These are phyloP conservation scores for Hypsizygus marmoreus DNA, from an alignment of 768 basidiomycete species.

Conservation along the genomic window DNA sequence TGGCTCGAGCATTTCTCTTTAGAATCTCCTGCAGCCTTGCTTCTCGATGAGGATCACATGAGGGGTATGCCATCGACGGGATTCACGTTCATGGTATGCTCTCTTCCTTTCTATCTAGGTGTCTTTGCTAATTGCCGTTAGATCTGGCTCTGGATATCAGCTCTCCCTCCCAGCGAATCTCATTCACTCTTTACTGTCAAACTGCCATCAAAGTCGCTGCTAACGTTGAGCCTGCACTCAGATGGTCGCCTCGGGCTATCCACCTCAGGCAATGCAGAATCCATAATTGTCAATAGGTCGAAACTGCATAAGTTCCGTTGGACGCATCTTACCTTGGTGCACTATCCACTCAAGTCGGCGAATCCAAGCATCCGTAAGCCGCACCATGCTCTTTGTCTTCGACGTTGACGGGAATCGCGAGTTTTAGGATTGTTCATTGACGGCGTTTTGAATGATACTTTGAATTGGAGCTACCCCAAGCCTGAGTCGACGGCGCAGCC, in stretches of 20 bases:
- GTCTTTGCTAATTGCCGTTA: too few species aligned
- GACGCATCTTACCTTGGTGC: constrained; percentile 71
- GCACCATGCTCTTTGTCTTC: constrained; percentile 1
- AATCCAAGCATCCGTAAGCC: constrained; percentile 63
- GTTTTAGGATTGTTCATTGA: constrained; percentile 71
- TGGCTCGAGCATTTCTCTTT: constrained; percentile 83
- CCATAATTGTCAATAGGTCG: constrained; percentile 45
- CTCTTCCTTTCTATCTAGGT: neutral
- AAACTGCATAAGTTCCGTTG: constrained; percentile 59
- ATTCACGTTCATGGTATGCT: constrained; percentile 70
- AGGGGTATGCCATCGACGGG: constrained; percentile 61
- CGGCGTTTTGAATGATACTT: constrained; percentile 62
- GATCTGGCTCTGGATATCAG: constrained; percentile 54
- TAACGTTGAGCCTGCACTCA: constrained; percentile 50
- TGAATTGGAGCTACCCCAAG: constrained; percentile 68
- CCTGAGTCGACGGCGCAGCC: constrained; percentile 36
- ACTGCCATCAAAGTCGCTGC: constrained; percentile 26
- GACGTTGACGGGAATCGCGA: neutral
- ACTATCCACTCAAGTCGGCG: constrained; percentile 57
- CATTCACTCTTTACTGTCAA: constrained; percentile 41
- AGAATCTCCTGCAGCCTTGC: constrained; percentile 54
- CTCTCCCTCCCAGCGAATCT: constrained; percentile 32
- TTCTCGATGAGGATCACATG: constrained; percentile 46
- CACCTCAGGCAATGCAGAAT: constrained; percentile 38
- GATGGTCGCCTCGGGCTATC: constrained; percentile 60